phyloP scores from a whole-genome alignment of 176 grass and related monocot species.

The Tuctoria greenei region DNA sequence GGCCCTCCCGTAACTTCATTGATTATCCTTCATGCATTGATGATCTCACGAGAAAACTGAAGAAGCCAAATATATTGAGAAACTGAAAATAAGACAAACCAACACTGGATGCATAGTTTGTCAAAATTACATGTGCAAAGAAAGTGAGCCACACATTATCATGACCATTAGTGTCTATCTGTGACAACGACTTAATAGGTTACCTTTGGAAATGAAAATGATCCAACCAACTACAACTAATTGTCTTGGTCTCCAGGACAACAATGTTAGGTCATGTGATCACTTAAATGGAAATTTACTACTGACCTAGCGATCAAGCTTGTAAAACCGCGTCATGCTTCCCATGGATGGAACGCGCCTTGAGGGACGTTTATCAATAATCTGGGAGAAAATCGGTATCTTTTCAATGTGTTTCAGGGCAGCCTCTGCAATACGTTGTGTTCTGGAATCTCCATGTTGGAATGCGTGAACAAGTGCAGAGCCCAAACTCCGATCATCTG shows the following conservation, averaged over 20 bases:
- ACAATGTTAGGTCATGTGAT: not conserved
- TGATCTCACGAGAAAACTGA: not conserved
- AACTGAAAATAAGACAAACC: not conserved
- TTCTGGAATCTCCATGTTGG: conserved; percentile 55
- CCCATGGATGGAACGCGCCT: conserved; percentile 31
- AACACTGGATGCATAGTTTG: not conserved
- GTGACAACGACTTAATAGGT: not conserved
- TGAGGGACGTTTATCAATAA: conserved; percentile 33
- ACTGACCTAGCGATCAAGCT: conserved; percentile 18
- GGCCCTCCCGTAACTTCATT: too few relatives aligned
- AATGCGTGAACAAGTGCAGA: conserved; percentile 71
- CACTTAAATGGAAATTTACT: not conserved
- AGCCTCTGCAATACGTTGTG: conserved; percentile 58
- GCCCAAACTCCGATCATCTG: conserved; percentile 47
- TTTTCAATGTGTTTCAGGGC: conserved; percentile 71
- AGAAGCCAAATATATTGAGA: not conserved
- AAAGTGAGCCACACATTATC: not conserved
- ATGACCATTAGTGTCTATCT: not conserved
- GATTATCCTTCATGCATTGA: not conserved
- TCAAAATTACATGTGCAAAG: not conserved
- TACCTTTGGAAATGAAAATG: not conserved
- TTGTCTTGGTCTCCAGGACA: not conserved
- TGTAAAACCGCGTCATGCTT: conserved; percentile 34
- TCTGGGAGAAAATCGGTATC: conserved; percentile 58
- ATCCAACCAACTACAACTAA: not conserved